phyloP scores from a whole-genome alignment of 1,284 basidiomycete species.

The Heterobasidion parviporum region DNA sequence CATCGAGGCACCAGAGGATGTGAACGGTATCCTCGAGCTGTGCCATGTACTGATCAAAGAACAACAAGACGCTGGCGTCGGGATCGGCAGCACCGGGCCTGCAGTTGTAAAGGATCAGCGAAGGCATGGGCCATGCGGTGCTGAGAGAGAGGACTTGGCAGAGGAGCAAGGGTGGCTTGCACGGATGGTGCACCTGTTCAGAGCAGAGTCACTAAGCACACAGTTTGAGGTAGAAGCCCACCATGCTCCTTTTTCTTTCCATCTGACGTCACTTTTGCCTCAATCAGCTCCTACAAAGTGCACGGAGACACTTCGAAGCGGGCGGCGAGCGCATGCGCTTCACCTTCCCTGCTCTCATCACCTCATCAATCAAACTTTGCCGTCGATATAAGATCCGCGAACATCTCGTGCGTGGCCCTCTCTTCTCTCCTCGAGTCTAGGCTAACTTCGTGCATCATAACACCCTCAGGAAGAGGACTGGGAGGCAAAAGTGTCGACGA shows the following conservation, averaged over 20 bases:
- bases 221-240: constrained; percentile 72
- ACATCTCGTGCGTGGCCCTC: constrained; percentile 36
- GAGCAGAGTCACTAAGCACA: constrained; percentile 71
- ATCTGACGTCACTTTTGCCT: neutral
- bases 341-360: constrained; percentile 91
- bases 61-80: constrained; percentile 61
- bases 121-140: constrained; percentile 36
- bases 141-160: constrained; percentile 81
- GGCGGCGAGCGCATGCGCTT: constrained; percentile 93
- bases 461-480: constrained; percentile 66
- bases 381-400: constrained; percentile 79
- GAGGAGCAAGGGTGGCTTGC: constrained; percentile 98
- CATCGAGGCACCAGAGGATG: constrained; percentile 85
- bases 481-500: constrained; percentile 71
- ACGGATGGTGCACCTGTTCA: constrained; percentile 91
- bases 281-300: constrained; percentile 75
- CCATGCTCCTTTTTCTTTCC: constrained; percentile 1
- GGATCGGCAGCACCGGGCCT: constrained; percentile 20
- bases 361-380: constrained; percentile 84
- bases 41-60: constrained; percentile 89
- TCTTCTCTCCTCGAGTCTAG: constrained; percentile 1
- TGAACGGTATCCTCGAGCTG: constrained; percentile 83
- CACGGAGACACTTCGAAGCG: constrained; percentile 77
- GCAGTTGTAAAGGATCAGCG: constrained; percentile 41
- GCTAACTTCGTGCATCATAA: neutral